A percentile compares a stretch with the other conserved stretches of the same genome.
phyloP scores from a whole-genome alignment of 441 rosid genomes.

The Dalechampia spathulata region DNA sequence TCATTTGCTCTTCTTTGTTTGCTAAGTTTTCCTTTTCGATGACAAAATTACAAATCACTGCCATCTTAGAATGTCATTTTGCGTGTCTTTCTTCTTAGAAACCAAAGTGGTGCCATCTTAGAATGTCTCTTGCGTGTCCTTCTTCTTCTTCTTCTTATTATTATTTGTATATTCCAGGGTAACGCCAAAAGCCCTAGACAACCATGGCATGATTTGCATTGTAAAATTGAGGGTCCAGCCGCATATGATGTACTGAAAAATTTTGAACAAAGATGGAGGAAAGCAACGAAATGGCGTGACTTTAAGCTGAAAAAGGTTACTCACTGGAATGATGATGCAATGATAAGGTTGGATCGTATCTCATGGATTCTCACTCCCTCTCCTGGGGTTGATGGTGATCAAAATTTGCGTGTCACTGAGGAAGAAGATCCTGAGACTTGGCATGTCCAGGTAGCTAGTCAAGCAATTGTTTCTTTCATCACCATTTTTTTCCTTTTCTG shows the following conservation, averaged over 20 bases:
- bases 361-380: conserved; percentile 53
- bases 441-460: conserved; percentile 69
- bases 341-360: conserved; percentile 56
- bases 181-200: conserved; percentile 50
- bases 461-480: not conserved
- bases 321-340: conserved; percentile 49
- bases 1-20: not conserved
- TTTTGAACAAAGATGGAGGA: conserved; percentile 72
- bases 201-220: conserved; percentile 88
- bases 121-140: too few relatives aligned
- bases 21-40: too few relatives aligned
- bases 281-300: conserved; percentile 54
- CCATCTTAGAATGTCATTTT: not conserved
- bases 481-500: not conserved
- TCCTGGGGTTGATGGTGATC: conserved; percentile 35
- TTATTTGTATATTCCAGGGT: conserved; percentile 21
- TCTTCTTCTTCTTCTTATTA: too few relatives aligned
- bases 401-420: conserved; percentile 23
- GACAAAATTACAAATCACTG: too few relatives aligned
- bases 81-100: too few relatives aligned
- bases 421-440: conserved; percentile 60
- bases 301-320: conserved; percentile 47
- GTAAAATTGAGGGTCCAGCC: conserved; percentile 82
- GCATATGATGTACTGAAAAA: conserved; percentile 64
- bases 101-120: too few relatives aligned